Base-by-base conservation (phyloP, 2,329 filamentous ascomycete genomes). In the Aureobasidium pullulans region DNA sequence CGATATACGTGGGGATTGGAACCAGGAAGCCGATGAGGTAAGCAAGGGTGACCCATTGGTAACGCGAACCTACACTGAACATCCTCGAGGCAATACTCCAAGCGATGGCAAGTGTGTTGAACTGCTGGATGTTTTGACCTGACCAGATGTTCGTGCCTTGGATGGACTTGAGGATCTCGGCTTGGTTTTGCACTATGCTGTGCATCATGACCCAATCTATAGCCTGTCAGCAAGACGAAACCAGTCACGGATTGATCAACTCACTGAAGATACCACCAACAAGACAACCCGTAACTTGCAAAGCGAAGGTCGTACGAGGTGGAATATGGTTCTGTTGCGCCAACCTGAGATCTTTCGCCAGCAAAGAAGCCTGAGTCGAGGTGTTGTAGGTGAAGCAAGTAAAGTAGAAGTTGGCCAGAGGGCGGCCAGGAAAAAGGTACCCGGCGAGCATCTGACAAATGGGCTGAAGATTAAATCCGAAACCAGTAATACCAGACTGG, bases 361-460 rank as follows among this genome's bases (percentile, higher is more conserved):
- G 61, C 1, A 70, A 62, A 23, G 68, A 59, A 4, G 65, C 71
- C 56, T 69, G 67, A 29, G 59, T 32, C 6, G 68, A 57, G 11
- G 68, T 64, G 60, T 74, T 73, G 62, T 67, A 70, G 5, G 66
- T 67, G n/a, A 39, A 61, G n/a, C 34, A 40, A 2, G 43, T 29
- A 28, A 46, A 46, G 31, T 46, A 46, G 23, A 73, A 66, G 62
- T 70, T 71, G 11, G 70, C 69, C 0, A 72, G 58, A 11, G 72
- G 72, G 29, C 69, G 62, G 4, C 71, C 71, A 13, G 73, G 77
- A 54, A 75, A 71, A 59, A 81, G 68, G 36, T 79, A 77, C 19
- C 77, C 79, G 3, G 73, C 78, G 23, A 81, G 66, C 72, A 80
- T 76, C 65, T 81, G 77, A 9, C 74, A 71, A 34, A 76, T 69